Percentiles rank a stretch among this genome's conserved stretches.
Evolutionary conservation across 805 yeast genomes (phyloP).

Genomic region (Blastobotrys robertii): DNA sequence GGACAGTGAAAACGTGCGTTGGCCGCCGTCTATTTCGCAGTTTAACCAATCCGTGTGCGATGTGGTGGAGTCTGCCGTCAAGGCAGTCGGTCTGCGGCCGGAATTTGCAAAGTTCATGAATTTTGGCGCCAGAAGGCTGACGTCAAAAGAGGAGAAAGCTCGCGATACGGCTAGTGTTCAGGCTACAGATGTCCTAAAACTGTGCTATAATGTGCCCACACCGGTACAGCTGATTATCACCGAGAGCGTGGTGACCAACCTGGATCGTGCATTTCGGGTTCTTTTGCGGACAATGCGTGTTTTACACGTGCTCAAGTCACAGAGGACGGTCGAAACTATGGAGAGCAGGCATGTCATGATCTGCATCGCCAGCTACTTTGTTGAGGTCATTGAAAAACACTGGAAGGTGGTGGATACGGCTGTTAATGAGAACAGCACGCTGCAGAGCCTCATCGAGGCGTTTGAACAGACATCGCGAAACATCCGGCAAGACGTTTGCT

Average conservation of each 20-base stretch:
- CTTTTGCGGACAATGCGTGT: background rate
- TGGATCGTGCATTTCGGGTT: background rate
- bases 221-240: constrained; percentile 2
- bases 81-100: background rate
- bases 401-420: no score
- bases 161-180: background rate
- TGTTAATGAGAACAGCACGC: no score
- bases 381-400: no score
- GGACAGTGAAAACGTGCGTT: background rate
- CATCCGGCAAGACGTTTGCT: background rate
- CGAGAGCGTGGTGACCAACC: background rate
- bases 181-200: constrained; percentile 1
- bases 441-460: no score
- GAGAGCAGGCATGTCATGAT: no score
- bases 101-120: background rate
- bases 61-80: background rate
- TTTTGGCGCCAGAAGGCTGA: background rate
- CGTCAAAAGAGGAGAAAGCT: no score
- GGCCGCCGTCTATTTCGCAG: constrained; percentile 6
- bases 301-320: background rate
- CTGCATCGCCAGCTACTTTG: no score
- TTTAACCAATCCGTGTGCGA: constrained; percentile 3
- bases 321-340: no score
- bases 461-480: no score
- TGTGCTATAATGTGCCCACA: constrained; percentile 4